phyloP scores from a whole-genome alignment of 176 grass and related monocot genomes.

The Triticum urartu region DNA sequence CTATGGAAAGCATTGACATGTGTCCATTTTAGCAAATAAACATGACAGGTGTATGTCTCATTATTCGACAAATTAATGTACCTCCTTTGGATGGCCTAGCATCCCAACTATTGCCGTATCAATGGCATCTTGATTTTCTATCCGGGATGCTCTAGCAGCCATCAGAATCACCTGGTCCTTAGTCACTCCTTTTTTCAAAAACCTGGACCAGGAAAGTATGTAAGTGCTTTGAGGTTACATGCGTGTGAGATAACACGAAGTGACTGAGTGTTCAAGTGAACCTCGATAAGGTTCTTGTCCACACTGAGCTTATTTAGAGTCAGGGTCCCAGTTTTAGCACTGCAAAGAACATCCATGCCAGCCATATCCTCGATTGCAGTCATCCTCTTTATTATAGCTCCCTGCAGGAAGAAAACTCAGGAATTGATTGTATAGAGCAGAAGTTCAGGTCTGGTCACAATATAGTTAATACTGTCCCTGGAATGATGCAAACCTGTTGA shows the following conservation, averaged over 20 bases:
- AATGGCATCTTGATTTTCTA: constrained; percentile 62
- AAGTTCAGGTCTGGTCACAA: background rate
- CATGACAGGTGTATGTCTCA: background rate
- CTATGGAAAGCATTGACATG: background rate
- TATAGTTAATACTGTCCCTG: background rate
- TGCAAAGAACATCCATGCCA: constrained; percentile 64
- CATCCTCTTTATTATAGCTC: constrained; percentile 60
- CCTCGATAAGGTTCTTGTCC: constrained; percentile 56
- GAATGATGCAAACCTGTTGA: constrained; percentile 33
- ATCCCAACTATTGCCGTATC: constrained; percentile 56
- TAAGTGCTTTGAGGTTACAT: background rate
- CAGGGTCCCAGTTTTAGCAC: constrained; percentile 56
- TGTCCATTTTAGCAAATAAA: background rate
- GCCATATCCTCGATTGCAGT: constrained; percentile 65
- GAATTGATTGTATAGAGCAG: background rate
- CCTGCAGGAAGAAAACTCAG: constrained; percentile 21
- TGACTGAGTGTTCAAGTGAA: background rate
- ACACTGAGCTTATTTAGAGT: constrained; percentile 58
- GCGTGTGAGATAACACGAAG: background rate
- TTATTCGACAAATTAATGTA: background rate
- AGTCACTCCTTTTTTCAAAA: constrained; percentile 42
- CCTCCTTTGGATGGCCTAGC: constrained; percentile 55
- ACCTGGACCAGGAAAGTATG: constrained; percentile 17
- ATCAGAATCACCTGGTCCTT: constrained; percentile 47
- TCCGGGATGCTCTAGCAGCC: constrained; percentile 56